These are phyloP conservation scores for Rhizopogon salebrosus DNA, from an alignment of 768 basidiomycete species.

Conservation along the genomic window DNA sequence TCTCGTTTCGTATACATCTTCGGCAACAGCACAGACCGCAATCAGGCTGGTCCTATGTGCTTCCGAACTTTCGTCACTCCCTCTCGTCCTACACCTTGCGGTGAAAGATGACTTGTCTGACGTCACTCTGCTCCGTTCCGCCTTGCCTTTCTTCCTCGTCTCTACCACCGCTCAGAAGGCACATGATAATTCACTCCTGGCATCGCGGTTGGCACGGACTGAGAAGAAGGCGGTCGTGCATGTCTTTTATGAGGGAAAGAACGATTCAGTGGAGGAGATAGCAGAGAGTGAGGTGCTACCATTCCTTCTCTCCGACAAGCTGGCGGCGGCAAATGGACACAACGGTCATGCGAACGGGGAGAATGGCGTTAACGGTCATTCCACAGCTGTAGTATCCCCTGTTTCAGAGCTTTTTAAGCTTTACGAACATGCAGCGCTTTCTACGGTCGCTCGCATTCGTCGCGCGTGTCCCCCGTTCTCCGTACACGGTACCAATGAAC, in stretches of 20 bases:
- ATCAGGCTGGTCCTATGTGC: conserved; percentile 64
- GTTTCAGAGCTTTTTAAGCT: conserved; percentile 37
- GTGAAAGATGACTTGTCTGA: conserved; percentile 64
- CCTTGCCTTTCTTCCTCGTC: conserved; percentile 77
- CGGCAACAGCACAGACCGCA: conserved; percentile 44
- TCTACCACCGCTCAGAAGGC: conserved; percentile 76
- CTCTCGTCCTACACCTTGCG: conserved; percentile 71
- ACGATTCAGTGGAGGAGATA: conserved; percentile 43
- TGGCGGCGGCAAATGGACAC: conserved; percentile 26
- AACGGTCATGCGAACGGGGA: conserved; percentile 22
- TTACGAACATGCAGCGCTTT: conserved; percentile 65
- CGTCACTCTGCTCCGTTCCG: conserved; percentile 70
- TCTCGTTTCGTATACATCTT: conserved; percentile 58
- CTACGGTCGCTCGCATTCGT: conserved; percentile 58
- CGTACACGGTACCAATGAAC: conserved; percentile 45
- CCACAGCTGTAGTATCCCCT: conserved; percentile 6
- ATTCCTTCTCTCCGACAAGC: conserved; percentile 51
- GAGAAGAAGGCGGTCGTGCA: conserved; percentile 81
- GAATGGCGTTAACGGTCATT: conserved; percentile 24
- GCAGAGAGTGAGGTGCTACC: conserved; percentile 53
- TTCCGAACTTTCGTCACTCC: conserved; percentile 56
- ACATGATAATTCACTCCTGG: conserved; percentile 86
- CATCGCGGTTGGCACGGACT: conserved; percentile 68
- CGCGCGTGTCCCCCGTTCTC: conserved; percentile 55
- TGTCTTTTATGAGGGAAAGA: conserved; percentile 54